These are phyloP conservation scores for Candida cerambycidarum DNA, from an alignment of 805 yeast genomes.

Conservation along the genomic window DNA sequence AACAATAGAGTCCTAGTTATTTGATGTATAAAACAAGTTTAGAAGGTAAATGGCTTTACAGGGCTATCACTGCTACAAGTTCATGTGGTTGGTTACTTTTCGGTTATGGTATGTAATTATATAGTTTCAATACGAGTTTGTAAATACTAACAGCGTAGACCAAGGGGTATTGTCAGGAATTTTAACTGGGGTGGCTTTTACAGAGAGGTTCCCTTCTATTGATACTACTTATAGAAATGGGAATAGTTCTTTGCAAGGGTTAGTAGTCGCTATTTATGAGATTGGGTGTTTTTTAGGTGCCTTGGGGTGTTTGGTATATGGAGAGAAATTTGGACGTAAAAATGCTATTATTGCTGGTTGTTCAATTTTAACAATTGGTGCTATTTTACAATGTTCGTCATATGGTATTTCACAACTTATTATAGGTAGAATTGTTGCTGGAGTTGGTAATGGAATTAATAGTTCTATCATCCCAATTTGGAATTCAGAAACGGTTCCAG, in stretches of 20 bases:
- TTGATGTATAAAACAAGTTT: not conserved
- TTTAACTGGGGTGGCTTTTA: constrained; percentile 33
- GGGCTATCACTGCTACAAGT: not conserved
- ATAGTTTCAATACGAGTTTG: too few relatives aligned
- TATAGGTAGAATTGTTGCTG: constrained; percentile 52
- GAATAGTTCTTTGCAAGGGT: constrained; percentile 9
- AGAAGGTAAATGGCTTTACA: constrained; percentile 4
- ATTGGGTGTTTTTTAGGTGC: constrained; percentile 57
- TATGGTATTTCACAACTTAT: constrained; percentile 61
- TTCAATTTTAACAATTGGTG: constrained; percentile 38
- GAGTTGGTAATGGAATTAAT: constrained; percentile 41
- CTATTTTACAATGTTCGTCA: constrained; percentile 35
- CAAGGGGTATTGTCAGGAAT: constrained; percentile 47
- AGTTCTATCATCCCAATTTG: constrained; percentile 46
- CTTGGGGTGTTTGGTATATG: constrained; percentile 35
- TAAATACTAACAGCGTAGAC: constrained; percentile 15
- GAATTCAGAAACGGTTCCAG: constrained; percentile 46
- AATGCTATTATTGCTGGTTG: constrained; percentile 37
- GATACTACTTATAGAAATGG: constrained; percentile 7
- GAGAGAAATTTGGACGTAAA: constrained; percentile 43
- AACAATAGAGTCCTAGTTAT: too few relatives aligned
- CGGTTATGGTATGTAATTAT: not conserved
- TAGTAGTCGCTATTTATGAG: constrained; percentile 51
- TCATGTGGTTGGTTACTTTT: constrained; percentile 3
- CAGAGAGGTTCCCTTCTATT: constrained; percentile 38